These are phyloP conservation scores for Fusarium floridanum DNA, from an alignment of 2,329 filamentous ascomycete species.

Conservation along the genomic window DNA sequence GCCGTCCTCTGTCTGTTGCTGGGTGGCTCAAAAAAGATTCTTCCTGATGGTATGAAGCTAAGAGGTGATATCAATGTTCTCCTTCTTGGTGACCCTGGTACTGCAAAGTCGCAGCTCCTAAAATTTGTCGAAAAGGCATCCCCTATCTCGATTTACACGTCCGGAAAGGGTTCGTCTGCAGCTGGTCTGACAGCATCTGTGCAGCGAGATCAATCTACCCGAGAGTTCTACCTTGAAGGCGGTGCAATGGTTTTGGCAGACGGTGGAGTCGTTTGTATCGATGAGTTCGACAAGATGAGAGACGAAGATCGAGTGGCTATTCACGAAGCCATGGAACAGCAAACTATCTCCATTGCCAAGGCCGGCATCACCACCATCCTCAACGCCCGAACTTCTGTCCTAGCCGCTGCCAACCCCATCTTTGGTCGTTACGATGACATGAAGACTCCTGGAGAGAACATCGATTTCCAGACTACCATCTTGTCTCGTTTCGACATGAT, in stretches of 20 bases:
- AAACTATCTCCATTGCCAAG: constrained; percentile 99
- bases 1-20: constrained; percentile 93
- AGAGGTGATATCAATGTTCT: constrained; percentile 98
- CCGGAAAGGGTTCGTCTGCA: constrained; percentile 96
- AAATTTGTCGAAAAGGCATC: constrained; percentile 98
- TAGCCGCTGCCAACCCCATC: constrained; percentile 96
- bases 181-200: constrained; percentile 98
- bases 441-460: constrained; percentile 97
- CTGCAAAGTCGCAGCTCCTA: constrained; percentile 94
- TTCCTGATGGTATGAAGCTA: constrained; percentile 97
- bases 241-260: constrained; percentile 99
- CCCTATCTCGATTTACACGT: constrained; percentile 98
- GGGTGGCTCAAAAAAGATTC: constrained; percentile 96
- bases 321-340: constrained; percentile 99
- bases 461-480: constrained; percentile 99
- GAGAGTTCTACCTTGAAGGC: constrained; percentile 98
- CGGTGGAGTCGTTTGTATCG: constrained; percentile 96
- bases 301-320: constrained; percentile 98
- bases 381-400: constrained; percentile 93
- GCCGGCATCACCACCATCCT: constrained; percentile 98
- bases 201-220: constrained; percentile 89
- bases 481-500: constrained; percentile 99
- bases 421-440: constrained; percentile 98
- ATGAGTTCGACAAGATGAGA: constrained; percentile 99
- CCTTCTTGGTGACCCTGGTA: constrained; percentile 96